Evolutionary conservation across 371 early-diverging fungal genomes (phyloP).

Genomic region (Rhizopus stolonifer): DNA sequence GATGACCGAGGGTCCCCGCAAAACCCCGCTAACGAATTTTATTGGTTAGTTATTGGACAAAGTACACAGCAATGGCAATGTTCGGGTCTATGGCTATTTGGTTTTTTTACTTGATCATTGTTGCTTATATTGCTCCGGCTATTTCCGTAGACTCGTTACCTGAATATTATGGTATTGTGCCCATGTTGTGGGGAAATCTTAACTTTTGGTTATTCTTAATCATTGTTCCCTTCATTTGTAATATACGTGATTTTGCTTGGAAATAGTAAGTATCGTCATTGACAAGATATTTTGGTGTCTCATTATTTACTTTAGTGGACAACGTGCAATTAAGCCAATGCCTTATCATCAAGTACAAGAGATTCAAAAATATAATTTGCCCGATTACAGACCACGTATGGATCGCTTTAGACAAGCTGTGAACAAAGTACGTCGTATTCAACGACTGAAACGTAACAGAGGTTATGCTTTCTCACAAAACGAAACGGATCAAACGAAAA

Average conservation of each 20-base stretch:
- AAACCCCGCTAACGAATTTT: neutral
- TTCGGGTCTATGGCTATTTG: slow-evolving; percentile 80
- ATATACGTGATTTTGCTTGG: slow-evolving; percentile 81
- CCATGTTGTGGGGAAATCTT: slow-evolving; percentile 60
- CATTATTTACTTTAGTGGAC: slow-evolving; percentile 12
- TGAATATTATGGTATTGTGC: slow-evolving; percentile 76
- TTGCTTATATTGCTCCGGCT: slow-evolving; percentile 69
- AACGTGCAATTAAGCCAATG: slow-evolving; percentile 38
- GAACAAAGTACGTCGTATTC: slow-evolving; percentile 91
- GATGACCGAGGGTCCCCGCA: neutral
- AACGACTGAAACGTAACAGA: slow-evolving; percentile 87
- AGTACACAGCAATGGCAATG: slow-evolving; percentile 73
- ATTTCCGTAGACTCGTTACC: slow-evolving; percentile 52
- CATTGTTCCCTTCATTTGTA: slow-evolving; percentile 72
- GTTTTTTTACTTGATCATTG: slow-evolving; percentile 79
- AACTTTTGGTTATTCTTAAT: slow-evolving; percentile 82
- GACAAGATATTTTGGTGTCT: neutral
- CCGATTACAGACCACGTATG: slow-evolving; percentile 94
- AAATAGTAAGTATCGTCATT: slow-evolving; percentile 69
- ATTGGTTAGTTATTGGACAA: slow-evolving; percentile 67
- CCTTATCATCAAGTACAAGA: slow-evolving; percentile 96
- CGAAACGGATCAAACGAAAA: slow-evolving; percentile 89
- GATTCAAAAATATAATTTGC: slow-evolving; percentile 95
- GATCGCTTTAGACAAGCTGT: slow-evolving; percentile 96
- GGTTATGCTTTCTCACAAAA: slow-evolving; percentile 98